Conservation (phyloP, 2,329 filamentous ascomycete genomes). For the Tolypocladium ophioglossoides region DNA sequence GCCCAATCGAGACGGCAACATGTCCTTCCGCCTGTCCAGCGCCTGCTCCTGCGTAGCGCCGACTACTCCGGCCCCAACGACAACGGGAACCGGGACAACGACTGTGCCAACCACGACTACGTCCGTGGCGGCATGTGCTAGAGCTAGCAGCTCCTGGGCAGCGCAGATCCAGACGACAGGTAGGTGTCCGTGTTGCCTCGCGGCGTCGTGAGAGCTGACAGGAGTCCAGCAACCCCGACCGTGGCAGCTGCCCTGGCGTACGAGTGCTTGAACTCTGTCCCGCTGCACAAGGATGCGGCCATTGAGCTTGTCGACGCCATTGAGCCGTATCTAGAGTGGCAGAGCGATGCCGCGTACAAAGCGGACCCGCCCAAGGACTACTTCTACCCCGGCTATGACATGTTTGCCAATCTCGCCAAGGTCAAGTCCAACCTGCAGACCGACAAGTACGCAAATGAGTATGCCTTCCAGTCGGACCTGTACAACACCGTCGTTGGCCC, state of each 20-base stretch:
- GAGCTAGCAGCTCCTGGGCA: constrained; percentile 6
- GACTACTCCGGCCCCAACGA: constrained; percentile 1
- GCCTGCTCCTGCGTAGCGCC: constrained; percentile 13
- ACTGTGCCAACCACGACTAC: constrained; percentile 1
- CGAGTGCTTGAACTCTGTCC: constrained; percentile 27
- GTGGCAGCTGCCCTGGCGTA: constrained; percentile 24
- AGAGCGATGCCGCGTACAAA: constrained; percentile 35
- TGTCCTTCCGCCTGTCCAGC: constrained; percentile 10
- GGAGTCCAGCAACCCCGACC: constrained; percentile 14
- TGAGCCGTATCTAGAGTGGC: constrained; percentile 33
- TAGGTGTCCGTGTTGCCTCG: background rate
- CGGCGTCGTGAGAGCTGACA: background rate
- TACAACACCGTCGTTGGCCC: constrained; percentile 34
- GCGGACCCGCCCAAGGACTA: constrained; percentile 42
- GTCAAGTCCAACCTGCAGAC: constrained; percentile 31
- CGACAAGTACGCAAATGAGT: constrained; percentile 38
- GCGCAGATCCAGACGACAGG: constrained; percentile 1
- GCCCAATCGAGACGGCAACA: constrained; percentile 8
- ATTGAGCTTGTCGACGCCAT: constrained; percentile 24
- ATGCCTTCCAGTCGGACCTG: constrained; percentile 43
- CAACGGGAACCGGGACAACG: background rate
- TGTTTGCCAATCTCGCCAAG: constrained; percentile 31
- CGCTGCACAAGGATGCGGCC: constrained; percentile 23
- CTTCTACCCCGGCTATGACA: constrained; percentile 35
- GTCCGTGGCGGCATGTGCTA: constrained; percentile 5